These are phyloP conservation scores for Heimioporus retisporus DNA, from an alignment of 1,284 basidiomycete genomes.

Conservation along the genomic window DNA sequence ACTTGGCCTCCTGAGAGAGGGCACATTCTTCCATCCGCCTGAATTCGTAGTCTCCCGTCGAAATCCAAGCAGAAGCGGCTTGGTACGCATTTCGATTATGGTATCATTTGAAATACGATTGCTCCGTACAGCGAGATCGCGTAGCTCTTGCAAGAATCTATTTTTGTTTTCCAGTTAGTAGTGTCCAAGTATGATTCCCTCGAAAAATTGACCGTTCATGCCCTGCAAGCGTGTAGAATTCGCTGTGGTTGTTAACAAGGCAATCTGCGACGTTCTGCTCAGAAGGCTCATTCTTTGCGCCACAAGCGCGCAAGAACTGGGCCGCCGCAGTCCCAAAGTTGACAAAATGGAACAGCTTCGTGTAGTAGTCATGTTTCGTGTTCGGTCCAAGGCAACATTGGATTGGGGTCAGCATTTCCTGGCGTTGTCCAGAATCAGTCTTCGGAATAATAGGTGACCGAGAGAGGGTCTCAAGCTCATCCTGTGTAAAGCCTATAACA, in stretches of 20 bases:
- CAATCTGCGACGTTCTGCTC: slow-evolving; percentile 81
- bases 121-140: background rate
- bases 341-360: slow-evolving; percentile 63
- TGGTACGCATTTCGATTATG: background rate
- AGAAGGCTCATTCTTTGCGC: slow-evolving; percentile 88
- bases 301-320: slow-evolving; percentile 85
- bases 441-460: background rate
- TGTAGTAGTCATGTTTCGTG: background rate
- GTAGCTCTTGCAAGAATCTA: background rate
- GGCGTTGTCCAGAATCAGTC: background rate
- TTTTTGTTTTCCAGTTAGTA: background rate
- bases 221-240: background rate
- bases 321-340: slow-evolving; percentile 88
- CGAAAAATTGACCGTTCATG: background rate
- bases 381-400: background rate
- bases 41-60: background rate
- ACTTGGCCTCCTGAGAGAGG: background rate
- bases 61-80: background rate
- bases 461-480: background rate
- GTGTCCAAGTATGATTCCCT: too few species aligned
- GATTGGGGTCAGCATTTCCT: background rate
- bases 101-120: background rate
- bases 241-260: background rate
- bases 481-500: background rate
- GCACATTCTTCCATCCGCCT: background rate